A percentile compares a stretch with the other conserved stretches of the same genome.
Evolutionary conservation across 176 grass and related monocot species (phyloP).

Genomic region (Lolium multiflorum): DNA sequence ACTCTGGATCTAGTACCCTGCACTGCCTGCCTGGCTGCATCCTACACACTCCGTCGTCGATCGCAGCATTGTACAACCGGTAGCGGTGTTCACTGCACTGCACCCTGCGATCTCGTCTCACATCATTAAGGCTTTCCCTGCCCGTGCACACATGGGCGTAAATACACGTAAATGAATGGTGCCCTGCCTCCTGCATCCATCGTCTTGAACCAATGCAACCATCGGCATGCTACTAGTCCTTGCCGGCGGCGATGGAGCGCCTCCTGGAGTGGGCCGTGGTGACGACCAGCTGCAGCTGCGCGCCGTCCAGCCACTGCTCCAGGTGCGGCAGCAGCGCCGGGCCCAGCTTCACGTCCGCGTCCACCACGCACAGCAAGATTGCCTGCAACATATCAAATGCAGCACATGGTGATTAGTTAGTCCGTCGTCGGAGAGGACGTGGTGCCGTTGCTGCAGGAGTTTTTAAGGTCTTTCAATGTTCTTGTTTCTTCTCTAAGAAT

Average conservation of each 20-base stretch:
- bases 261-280: neutral
- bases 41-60: too few relatives aligned
- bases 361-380: neutral
- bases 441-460: neutral
- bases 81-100: neutral
- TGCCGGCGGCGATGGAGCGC: neutral
- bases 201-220: too few relatives aligned
- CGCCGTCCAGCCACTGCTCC: neutral
- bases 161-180: neutral
- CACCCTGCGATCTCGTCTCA: neutral
- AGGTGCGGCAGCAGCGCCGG: neutral
- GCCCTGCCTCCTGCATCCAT: neutral
- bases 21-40: too few relatives aligned
- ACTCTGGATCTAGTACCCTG: too few relatives aligned
- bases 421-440: neutral
- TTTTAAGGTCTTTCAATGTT: neutral
- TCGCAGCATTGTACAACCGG: too few relatives aligned
- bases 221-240: neutral
- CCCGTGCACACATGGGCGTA: constrained; percentile 26
- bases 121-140: neutral
- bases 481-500: neutral
- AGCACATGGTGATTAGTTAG: neutral
- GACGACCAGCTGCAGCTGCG: neutral
- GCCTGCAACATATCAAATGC: neutral
- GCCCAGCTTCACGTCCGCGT: constrained; percentile 1